A percentile compares a stretch with the other conserved stretches of the same genome.
These are phyloP conservation scores for Basipetospora sp. DNA, from an alignment of 2,329 filamentous ascomycete species.

Conservation along the genomic window DNA sequence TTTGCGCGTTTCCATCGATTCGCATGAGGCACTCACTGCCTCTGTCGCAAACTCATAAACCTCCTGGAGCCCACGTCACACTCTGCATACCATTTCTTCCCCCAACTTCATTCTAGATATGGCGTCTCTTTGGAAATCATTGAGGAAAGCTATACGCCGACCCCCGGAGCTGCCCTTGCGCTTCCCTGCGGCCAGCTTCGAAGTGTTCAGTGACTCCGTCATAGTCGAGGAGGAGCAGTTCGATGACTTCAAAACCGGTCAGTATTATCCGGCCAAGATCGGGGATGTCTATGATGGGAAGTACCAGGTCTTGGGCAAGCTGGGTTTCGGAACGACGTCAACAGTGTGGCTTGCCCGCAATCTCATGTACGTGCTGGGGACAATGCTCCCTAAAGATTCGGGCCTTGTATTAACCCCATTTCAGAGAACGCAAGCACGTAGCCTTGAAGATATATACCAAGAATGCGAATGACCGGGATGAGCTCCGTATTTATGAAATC, in stretches of 20 bases:
- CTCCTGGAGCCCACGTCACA: no score
- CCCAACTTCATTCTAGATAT: no score
- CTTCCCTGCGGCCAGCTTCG: constrained; percentile 5
- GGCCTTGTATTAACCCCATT: neutral
- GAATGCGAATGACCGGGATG: constrained; percentile 6
- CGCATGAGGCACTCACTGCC: no score
- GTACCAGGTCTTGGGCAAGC: constrained; percentile 13
- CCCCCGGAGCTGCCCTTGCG: neutral
- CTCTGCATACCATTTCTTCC: no score
- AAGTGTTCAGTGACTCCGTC: constrained; percentile 1
- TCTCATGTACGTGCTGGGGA: constrained; percentile 8
- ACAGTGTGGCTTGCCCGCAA: constrained; percentile 14
- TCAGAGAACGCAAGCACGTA: neutral
- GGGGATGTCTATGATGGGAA: constrained; percentile 9
- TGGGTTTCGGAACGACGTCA: constrained; percentile 13
- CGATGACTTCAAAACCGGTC: constrained; percentile 9
- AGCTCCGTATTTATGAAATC: constrained; percentile 11
- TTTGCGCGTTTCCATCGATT: no score
- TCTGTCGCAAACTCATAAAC: no score
- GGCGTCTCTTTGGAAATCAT: no score
- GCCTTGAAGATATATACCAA: constrained; percentile 11
- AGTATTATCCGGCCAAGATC: constrained; percentile 12
- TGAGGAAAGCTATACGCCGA: no score
- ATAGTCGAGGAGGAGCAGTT: constrained; percentile 12
- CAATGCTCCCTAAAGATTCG: neutral